phyloP scores from a whole-genome alignment of 352 stramenopile genomes.

The Blastocystis hominis region DNA sequence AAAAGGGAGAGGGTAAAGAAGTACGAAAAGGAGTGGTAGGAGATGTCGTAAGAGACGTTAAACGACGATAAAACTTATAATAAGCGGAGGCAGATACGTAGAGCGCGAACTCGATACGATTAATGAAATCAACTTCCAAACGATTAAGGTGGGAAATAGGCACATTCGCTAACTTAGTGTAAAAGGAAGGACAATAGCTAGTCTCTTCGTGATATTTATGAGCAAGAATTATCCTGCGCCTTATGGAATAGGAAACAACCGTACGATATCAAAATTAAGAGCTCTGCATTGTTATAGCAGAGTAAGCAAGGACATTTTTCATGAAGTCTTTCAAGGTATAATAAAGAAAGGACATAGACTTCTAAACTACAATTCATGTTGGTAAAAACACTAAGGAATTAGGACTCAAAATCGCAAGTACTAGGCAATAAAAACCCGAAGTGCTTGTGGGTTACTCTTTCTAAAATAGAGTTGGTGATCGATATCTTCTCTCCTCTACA shows the following conservation, averaged over 20 bases:
- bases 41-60: not conserved
- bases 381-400: conserved; percentile 22
- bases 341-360: conserved; percentile 33
- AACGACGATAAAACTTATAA: not conserved
- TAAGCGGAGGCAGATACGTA: conserved; percentile 6
- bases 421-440: conserved; percentile 11
- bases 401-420: not conserved
- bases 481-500: not conserved
- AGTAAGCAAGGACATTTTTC: not conserved
- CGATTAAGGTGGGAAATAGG: not conserved
- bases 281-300: not conserved
- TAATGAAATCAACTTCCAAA: conserved; percentile 10
- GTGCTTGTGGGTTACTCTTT: not conserved
- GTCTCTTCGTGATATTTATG: conserved; percentile 36
- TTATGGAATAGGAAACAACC: not conserved
- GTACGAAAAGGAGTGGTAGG: not conserved
- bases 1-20: not conserved
- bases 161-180: not conserved
- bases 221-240: not conserved
- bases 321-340: conserved; percentile 39
- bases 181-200: not conserved
- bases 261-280: conserved; percentile 7
- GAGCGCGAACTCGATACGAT: not conserved
- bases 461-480: not conserved
- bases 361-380: conserved; percentile 46